phyloP scores from a whole-genome alignment of 257 asterid species.

The Gentiana straminea region DNA sequence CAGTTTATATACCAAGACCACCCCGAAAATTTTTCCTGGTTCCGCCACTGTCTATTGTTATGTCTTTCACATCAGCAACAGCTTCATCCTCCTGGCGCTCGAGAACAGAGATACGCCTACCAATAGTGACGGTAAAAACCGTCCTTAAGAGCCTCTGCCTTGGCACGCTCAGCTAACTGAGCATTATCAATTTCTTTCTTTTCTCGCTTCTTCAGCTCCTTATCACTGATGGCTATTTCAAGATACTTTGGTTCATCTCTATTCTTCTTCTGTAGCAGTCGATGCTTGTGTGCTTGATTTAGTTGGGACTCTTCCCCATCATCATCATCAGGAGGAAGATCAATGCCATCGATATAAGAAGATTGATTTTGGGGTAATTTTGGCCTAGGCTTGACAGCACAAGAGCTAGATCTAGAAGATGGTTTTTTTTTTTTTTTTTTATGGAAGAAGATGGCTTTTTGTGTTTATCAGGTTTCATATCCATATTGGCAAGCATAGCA shows the following conservation, averaged over 20 bases:
- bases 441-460: conserved; percentile 1
- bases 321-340: conserved; percentile 25
- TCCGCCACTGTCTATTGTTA: conserved; percentile 1
- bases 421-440: no score
- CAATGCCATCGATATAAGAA: conserved; percentile 12
- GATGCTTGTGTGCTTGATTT: conserved; percentile 1
- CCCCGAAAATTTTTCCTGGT: no score
- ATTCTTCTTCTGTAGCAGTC: not conserved
- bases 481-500: conserved; percentile 18
- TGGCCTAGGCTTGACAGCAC: conserved; percentile 7
- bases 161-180: conserved; percentile 13
- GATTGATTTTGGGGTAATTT: conserved; percentile 7
- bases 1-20: no score
- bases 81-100: conserved; percentile 15
- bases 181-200: conserved; percentile 14
- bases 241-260: conserved; percentile 10
- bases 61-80: conserved; percentile 13
- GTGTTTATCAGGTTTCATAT: conserved; percentile 13
- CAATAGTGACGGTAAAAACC: conserved; percentile 19
- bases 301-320: conserved; percentile 4
- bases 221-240: conserved; percentile 9
- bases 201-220: conserved; percentile 19
- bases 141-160: conserved; percentile 17
- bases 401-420: conserved; percentile 8
- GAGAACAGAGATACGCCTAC: conserved; percentile 14